These are phyloP conservation scores for Podospora comata DNA, from an alignment of 495 filamentous ascomycete genomes.

Conservation along the genomic window DNA sequence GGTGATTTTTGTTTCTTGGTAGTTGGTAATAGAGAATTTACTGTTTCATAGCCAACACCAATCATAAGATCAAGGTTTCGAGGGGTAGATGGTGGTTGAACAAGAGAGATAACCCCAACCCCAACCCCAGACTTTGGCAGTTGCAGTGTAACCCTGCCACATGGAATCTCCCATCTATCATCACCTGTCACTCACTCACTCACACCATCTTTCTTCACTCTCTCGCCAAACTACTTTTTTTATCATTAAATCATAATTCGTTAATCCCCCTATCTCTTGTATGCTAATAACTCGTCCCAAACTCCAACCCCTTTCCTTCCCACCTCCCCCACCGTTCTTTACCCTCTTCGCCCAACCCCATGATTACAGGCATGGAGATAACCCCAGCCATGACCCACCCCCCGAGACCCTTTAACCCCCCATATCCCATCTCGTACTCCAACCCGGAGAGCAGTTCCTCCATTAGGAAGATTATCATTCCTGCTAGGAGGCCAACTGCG, in stretches of 20 bases:
- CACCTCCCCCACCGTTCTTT: not conserved
- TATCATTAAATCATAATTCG: too few relatives aligned
- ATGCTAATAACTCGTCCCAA: not conserved
- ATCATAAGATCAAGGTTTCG: too few relatives aligned
- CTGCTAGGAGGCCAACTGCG: conserved; percentile 22
- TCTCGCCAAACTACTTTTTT: too few relatives aligned
- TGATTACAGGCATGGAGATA: not conserved
- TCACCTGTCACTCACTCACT: not conserved
- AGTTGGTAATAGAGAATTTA: not conserved
- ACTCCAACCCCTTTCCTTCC: not conserved
- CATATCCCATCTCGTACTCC: not conserved
- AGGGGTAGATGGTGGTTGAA: not conserved
- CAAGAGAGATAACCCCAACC: not conserved
- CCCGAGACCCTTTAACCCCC: not conserved
- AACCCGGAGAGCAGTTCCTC: not conserved
- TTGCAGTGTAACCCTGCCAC: conserved; percentile 14
- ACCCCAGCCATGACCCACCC: not conserved
- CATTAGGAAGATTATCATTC: conserved; percentile 14
- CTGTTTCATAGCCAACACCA: not conserved
- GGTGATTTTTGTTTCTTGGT: not conserved
- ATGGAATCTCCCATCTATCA: conserved; percentile 2
- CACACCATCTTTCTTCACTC: not conserved
- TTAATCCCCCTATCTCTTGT: too few relatives aligned
- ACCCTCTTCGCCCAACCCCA: conserved; percentile 5
- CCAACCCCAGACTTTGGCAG: conserved; percentile 10